Base-by-base conservation (phyloP, 2,329 filamentous ascomycete genomes). In the Botrytis sinoallii region DNA sequence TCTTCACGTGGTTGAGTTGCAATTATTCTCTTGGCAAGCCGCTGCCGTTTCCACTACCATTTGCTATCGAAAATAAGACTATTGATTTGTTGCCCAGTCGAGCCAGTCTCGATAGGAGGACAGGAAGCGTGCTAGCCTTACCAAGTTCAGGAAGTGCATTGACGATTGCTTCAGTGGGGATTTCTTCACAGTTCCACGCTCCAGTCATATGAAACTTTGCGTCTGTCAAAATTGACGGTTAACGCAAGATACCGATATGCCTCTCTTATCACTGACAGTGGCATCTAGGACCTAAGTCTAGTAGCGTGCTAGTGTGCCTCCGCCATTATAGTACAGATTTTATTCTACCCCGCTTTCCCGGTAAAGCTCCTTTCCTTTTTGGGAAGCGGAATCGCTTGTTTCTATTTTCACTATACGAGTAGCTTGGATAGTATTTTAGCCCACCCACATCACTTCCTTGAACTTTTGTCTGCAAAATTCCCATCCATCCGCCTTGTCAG, bases 111-210 rank as follows among this genome's bases (percentile, higher is more conserved):
- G 9, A 52, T 52, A 10, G 12, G 20, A 48, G 9, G 22, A n/a
- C 10, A 6, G 10, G 10, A 52, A 12, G 10, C 10, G 25, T n/a
- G 48, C 6, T 14, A n/a, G 46, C 10, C 48, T 52, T 52, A n/a
- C 0, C 10, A n/a, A 52, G 4, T n/a, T 52, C 5, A 3, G 48
- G 22, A n/a, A 14, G 48, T 52, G 10, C 25, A n/a, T 52, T 12
- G 10, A 14, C 10, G 6, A 0, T 6, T 25, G 0, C 9, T 52
- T 14, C 4, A 25, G 22, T 25, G 22, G 12, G 0, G 46, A n/a
- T n/a, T 52, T 52, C 10, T 52, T 52, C 22, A n/a, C 4, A n/a
- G 10, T 52, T n/a, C 48, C 48, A 14, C 1, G 48, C 10, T n/a
- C 48, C 10, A n/a, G 48, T n/a, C 25, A 14, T 12, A 25, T 52